phyloP scores from a whole-genome alignment of 2,329 filamentous ascomycete species.

The Colletotrichum siamense region DNA sequence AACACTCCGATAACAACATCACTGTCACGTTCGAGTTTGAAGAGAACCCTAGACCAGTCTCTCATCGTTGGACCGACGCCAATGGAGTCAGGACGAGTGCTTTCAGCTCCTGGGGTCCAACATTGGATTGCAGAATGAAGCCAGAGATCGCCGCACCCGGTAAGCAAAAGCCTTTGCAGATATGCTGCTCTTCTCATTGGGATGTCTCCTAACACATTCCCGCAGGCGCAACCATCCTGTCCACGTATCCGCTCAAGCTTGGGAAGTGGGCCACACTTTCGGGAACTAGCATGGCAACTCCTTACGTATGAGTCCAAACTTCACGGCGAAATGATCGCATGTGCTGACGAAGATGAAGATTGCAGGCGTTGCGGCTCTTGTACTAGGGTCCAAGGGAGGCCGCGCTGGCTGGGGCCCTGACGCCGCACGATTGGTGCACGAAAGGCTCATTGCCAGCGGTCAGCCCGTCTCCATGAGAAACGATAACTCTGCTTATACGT shows the following conservation, averaged over 20 bases:
- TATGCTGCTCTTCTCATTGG: not conserved
- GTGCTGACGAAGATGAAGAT: conserved; percentile 25
- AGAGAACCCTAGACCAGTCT: not conserved
- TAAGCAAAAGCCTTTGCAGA: not conserved
- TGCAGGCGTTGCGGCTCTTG: conserved; percentile 43
- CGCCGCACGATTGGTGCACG: conserved; percentile 32
- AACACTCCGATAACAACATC: not conserved
- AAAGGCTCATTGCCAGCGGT: conserved; percentile 27
- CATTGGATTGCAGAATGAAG: not conserved
- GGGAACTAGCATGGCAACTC: conserved; percentile 56
- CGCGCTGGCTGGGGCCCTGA: conserved; percentile 25
- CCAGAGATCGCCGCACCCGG: not conserved
- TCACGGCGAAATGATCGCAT: accelerated
- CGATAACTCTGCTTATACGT: not conserved
- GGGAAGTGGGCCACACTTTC: not conserved
- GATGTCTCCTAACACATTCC: not conserved
- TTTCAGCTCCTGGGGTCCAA: not conserved
- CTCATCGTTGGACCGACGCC: not conserved
- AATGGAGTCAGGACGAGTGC: not conserved
- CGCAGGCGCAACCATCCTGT: not conserved
- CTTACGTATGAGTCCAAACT: conserved; percentile 29
- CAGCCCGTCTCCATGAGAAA: not conserved
- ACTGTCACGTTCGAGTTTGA: not conserved
- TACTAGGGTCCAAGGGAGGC: conserved; percentile 36
- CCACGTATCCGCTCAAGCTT: not conserved